A percentile compares a stretch with the other conserved stretches of the same genome.
These are phyloP conservation scores for Globisporangium paddicum DNA, from an alignment of 352 stramenopile genomes.

Conservation along the genomic window DNA sequence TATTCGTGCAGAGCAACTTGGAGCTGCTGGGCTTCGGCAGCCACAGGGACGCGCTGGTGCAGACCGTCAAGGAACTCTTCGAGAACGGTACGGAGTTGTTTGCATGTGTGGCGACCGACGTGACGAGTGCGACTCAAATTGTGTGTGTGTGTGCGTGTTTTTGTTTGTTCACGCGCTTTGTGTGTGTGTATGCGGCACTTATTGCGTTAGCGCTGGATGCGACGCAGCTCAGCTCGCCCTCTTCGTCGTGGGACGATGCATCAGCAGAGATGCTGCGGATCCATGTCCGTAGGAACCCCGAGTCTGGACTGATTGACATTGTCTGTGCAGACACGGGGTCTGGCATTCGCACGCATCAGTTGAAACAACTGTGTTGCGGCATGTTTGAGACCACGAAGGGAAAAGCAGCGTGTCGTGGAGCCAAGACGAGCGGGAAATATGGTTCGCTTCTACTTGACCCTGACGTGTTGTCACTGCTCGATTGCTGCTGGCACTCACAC, in stretches of 20 bases:
- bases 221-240: constrained; percentile 19
- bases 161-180: neutral
- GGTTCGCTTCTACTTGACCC: constrained; percentile 12
- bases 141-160: no score
- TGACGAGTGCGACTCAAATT: neutral
- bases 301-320: constrained; percentile 41
- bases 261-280: constrained; percentile 44
- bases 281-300: constrained; percentile 22
- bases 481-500: neutral
- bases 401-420: constrained; percentile 13
- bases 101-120: neutral
- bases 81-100: constrained; percentile 50
- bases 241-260: constrained; percentile 17
- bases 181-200: neutral
- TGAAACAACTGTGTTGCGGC: constrained; percentile 60
- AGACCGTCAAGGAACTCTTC: constrained; percentile 78
- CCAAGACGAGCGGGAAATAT: constrained; percentile 54
- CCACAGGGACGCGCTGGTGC: constrained; percentile 51
- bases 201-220: constrained; percentile 50
- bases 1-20: constrained; percentile 66
- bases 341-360: constrained; percentile 57
- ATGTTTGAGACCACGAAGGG: constrained; percentile 70
- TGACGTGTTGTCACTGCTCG: neutral
- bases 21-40: constrained; percentile 71
- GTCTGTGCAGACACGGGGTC: constrained; percentile 75